phyloP scores from a whole-genome alignment of 2,329 filamentous ascomycete genomes.

The Alternaria hordeiaustralica region DNA sequence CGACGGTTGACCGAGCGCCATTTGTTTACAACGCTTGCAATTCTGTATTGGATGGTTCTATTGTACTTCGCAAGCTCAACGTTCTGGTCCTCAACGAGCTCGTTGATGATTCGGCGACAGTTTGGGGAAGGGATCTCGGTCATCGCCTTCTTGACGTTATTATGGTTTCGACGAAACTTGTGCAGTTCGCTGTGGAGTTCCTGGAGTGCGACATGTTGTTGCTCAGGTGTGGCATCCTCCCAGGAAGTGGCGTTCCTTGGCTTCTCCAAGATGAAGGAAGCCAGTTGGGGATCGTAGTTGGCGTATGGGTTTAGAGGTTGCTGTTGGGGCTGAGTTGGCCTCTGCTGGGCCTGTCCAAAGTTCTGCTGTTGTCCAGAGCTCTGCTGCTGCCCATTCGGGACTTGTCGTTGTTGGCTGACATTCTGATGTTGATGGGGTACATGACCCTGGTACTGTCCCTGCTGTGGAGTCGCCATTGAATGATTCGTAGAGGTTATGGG shows the following conservation, averaged over 20 bases:
- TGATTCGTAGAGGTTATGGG: constrained; percentile 11
- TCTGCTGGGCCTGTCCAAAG: constrained; percentile 14
- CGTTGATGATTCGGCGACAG: constrained; percentile 31
- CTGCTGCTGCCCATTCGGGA: constrained; percentile 4
- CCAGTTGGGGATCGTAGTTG: constrained; percentile 29
- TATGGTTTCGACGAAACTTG: constrained; percentile 28
- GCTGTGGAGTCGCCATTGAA: constrained; percentile 18
- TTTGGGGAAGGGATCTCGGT: constrained; percentile 35
- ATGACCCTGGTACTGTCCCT: constrained; percentile 11
- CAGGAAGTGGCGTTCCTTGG: constrained; percentile 27
- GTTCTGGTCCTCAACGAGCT: constrained; percentile 39
- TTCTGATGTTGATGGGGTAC: constrained; percentile 24
- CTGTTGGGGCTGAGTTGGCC: constrained; percentile 14
- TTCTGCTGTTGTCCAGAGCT: constrained; percentile 23
- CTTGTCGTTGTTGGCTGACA: constrained; percentile 13
- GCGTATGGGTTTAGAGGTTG: constrained; percentile 7
- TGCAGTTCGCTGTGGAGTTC: constrained; percentile 30
- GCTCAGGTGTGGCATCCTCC: constrained; percentile 33
- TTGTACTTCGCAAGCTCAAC: constrained; percentile 27
- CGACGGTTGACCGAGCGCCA: constrained; percentile 23
- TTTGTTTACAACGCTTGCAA: constrained; percentile 37
- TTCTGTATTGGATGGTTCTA: constrained; percentile 31
- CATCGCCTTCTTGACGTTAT: constrained; percentile 26
- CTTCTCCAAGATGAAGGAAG: constrained; percentile 36
- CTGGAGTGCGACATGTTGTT: constrained; percentile 28